A percentile compares a stretch with the other conserved stretches of the same genome.
phyloP scores from a whole-genome alignment of 805 yeast genomes.

The Spathaspora gorwiae region DNA sequence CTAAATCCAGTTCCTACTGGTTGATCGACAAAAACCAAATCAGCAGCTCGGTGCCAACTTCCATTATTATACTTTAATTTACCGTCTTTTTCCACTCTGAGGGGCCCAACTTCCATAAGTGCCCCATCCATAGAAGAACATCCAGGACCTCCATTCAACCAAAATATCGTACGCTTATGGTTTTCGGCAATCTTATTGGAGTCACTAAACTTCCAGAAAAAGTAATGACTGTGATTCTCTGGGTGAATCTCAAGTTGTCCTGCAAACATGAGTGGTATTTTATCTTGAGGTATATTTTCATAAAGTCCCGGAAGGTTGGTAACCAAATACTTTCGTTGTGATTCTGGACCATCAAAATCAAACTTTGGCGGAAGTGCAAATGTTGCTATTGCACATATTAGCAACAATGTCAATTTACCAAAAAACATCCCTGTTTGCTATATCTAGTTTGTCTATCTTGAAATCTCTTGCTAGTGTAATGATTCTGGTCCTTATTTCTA shows the following conservation, averaged over 20 bases:
- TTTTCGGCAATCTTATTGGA: conserved; percentile 23
- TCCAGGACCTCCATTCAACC: conserved; percentile 99
- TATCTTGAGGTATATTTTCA: conserved; percentile 24
- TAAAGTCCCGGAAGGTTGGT: conserved; percentile 35
- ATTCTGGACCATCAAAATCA: conserved; percentile 2
- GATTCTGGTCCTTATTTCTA: too few species aligned
- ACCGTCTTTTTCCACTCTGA: conserved; percentile 48
- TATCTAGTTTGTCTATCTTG: too few species aligned
- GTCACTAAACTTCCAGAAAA: conserved; percentile 71
- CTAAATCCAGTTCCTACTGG: conserved; percentile 95
- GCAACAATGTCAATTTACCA: too few species aligned
- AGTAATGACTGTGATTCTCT: conserved; percentile 54
- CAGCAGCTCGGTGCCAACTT: conserved; percentile 78
- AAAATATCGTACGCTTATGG: conserved; percentile 53
- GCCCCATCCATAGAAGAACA: conserved; percentile 99
- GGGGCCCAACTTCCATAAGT: conserved; percentile 86
- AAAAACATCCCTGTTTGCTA: too few species aligned
- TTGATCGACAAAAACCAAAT: conserved; percentile 85
- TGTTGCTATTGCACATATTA: not conserved
- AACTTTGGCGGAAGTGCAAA: conserved; percentile 10
- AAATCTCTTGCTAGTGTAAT: too few species aligned
- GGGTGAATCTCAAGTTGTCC: conserved; percentile 60
- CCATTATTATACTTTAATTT: conserved; percentile 58
- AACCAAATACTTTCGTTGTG: conserved; percentile 21
- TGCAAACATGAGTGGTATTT: conserved; percentile 54